phyloP scores from a whole-genome alignment of 306 rosid genomes.

The Prunus salicina region DNA sequence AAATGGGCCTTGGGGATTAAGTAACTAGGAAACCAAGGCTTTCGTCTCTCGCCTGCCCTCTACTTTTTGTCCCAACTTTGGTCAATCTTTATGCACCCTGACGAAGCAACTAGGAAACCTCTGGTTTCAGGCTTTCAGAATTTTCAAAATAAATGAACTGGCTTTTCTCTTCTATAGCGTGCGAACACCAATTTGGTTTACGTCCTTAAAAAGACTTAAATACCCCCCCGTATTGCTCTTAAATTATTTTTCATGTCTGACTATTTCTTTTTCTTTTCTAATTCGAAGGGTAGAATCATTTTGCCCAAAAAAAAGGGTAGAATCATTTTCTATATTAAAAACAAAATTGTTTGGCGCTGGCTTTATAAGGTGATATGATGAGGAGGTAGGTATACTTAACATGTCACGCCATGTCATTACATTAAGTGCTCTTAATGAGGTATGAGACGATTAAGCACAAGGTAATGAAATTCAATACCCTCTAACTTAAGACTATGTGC shows the following conservation, averaged over 20 bases:
- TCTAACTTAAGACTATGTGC: too few species aligned
- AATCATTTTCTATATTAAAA: too few species aligned
- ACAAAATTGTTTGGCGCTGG: too few species aligned
- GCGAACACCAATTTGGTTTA: neutral
- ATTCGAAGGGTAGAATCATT: too few species aligned
- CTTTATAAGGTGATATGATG: too few species aligned
- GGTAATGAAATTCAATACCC: too few species aligned
- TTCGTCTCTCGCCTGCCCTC: neutral
- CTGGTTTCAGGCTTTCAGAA: neutral
- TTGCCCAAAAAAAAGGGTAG: too few species aligned
- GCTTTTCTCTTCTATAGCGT: neutral
- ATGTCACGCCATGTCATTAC: too few species aligned
- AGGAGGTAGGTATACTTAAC: too few species aligned
- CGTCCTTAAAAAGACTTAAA: neutral
- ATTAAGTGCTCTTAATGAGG: too few species aligned
- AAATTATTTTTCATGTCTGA: neutral
- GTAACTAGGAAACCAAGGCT: neutral
- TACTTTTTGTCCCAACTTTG: neutral
- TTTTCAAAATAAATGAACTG: neutral
- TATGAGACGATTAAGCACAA: too few species aligned
- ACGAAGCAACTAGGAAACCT: conserved; percentile 16
- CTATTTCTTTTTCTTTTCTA: neutral
- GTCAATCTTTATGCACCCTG: neutral
- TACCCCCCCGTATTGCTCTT: neutral
- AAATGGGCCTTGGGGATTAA: neutral